Evolutionary conservation across 148 eudicot species (phyloP).

Genomic region (Silene uniflora): DNA sequence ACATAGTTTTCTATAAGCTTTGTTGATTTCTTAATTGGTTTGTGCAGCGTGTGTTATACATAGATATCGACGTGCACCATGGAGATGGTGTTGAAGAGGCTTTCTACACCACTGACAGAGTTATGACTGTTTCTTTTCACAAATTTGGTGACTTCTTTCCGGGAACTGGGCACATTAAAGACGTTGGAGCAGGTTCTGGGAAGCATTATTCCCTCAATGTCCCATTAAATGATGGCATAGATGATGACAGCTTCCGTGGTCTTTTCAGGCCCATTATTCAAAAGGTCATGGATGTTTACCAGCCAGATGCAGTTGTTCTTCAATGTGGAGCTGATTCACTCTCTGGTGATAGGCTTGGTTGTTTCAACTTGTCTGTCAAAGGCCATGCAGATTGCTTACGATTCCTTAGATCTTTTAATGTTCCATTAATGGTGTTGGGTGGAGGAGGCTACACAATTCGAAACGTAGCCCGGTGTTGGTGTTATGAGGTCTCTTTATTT

Average conservation of each 20-base stretch:
- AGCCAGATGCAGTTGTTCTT: too few relatives aligned
- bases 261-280: constrained; percentile 29
- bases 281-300: too few relatives aligned
- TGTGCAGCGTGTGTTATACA: constrained; percentile 19
- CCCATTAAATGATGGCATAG: constrained; percentile 70
- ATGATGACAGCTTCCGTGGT: constrained; percentile 53
- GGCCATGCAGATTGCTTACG: constrained; percentile 23
- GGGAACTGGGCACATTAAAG: too few relatives aligned
- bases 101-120: too few relatives aligned
- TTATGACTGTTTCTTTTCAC: too few relatives aligned
- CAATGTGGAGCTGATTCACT: too few relatives aligned
- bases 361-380: too few relatives aligned
- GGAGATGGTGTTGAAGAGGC: too few relatives aligned
- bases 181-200: constrained; percentile 6
- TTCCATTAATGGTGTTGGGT: constrained; percentile 64
- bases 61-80: too few relatives aligned
- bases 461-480: constrained; percentile 88
- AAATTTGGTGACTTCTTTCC: too few relatives aligned
- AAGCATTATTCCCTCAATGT: constrained; percentile 65
- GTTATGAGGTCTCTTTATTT: constrained; percentile 53
- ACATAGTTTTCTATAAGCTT: too few relatives aligned
- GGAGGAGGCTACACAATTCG: constrained; percentile 83
- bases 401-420: constrained; percentile 75
- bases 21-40: neutral
- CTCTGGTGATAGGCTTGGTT: too few relatives aligned